phyloP scores from a whole-genome alignment of 345 rosid genomes.

The Gossypium sturtianum region DNA sequence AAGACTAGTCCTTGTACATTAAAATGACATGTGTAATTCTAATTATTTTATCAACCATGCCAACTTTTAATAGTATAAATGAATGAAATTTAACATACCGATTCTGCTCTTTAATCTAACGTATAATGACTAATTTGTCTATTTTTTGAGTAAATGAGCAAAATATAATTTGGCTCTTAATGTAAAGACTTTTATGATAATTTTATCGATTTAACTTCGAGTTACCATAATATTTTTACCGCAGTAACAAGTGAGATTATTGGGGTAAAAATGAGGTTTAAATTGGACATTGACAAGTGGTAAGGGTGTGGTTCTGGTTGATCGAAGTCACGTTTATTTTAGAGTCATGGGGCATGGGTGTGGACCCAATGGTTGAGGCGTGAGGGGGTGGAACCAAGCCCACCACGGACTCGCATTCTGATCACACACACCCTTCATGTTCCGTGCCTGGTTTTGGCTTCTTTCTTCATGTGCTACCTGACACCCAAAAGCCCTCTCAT shows the following conservation, averaged over 20 bases:
- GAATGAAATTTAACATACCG: fast-evolving
- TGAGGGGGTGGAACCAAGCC: not conserved
- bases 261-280: not conserved
- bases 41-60: too few relatives aligned
- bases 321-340: not conserved
- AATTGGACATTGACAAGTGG: not conserved
- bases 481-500: not conserved
- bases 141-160: too few relatives aligned
- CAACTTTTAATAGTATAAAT: too few relatives aligned
- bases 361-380: not conserved
- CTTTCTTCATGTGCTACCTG: slow-evolving; percentile 14
- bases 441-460: slow-evolving; percentile 4
- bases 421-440: not conserved
- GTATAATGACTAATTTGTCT: fast-evolving
- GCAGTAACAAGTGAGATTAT: not conserved
- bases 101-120: too few relatives aligned
- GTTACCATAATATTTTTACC: too few relatives aligned
- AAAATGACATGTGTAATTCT: too few relatives aligned
- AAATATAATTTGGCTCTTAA: fast-evolving
- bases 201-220: too few relatives aligned
- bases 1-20: too few relatives aligned
- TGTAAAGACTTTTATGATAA: too few relatives aligned
- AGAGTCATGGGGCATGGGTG: too few relatives aligned
- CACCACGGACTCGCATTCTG: not conserved
- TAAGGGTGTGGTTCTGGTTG: not conserved